Evolutionary conservation across 805 yeast species (phyloP).

Genomic region (Ogataea ramenticola): DNA sequence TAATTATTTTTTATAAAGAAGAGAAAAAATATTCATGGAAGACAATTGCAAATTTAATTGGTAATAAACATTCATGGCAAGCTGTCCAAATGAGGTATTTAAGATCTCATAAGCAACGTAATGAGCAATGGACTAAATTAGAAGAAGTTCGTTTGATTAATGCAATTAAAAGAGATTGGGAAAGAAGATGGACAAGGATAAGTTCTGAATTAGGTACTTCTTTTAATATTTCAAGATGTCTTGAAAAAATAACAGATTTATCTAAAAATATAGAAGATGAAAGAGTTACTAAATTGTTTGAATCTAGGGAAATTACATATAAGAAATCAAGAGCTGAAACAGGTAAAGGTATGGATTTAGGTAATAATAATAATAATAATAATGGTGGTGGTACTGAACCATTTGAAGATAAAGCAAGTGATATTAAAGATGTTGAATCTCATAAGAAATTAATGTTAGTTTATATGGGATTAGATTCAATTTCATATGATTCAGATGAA

Average conservation of each 20-base stretch:
- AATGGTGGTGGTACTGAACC: no score
- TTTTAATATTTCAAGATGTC: constrained; percentile 24
- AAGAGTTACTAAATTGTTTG: constrained; percentile 17
- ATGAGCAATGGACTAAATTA: constrained; percentile 26
- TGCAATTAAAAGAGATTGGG: constrained; percentile 32
- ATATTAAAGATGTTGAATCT: constrained; percentile 24
- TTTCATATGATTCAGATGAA: constrained; percentile 24
- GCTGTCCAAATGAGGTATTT: constrained; percentile 41
- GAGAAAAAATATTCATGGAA: constrained; percentile 31
- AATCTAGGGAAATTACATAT: constrained; percentile 19
- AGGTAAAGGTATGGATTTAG: no score
- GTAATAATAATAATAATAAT: no score
- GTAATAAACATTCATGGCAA: constrained; percentile 33
- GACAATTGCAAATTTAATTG: constrained; percentile 25
- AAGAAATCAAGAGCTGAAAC: constrained; percentile 5
- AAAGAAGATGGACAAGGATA: constrained; percentile 32
- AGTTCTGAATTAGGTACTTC: constrained; percentile 23
- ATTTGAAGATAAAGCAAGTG: constrained; percentile 11
- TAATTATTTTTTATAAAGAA: constrained; percentile 31
- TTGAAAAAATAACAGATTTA: constrained; percentile 22
- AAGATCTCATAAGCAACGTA: constrained; percentile 30
- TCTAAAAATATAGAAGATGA: constrained; percentile 24
- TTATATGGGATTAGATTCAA: constrained; percentile 30
- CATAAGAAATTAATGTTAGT: constrained; percentile 28
- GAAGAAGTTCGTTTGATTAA: constrained; percentile 26